Base-by-base conservation (phyloP, 345 rosid genomes). In the Turritis glabra region DNA sequence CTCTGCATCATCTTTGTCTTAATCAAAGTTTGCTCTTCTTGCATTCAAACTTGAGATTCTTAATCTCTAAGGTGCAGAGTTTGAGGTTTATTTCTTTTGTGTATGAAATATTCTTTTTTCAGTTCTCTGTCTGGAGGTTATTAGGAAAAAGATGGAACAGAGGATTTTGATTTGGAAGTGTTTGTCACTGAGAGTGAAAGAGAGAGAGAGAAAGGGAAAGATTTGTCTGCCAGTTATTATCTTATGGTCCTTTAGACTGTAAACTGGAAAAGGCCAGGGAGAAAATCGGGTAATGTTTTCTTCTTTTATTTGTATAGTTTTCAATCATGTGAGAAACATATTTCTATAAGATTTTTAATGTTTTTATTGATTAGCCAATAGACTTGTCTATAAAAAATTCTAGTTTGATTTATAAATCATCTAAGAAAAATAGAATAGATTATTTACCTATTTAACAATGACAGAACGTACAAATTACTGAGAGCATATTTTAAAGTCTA, bases 191-290 rank as follows among this genome's bases (percentile, higher is more conserved):
- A 71, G 67, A 47, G 44, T 56, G 57, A 73, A 54, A 62, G 70
- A 52, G 25, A 40, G 0, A 40, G 17, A 62, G 55, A 51, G 67
- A 57, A 3, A 30, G 66, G 4, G n/a, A 71, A 37, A 62, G 71
- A 71, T 71, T 65, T 77, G 80, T 70, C 76, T 77, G 76, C 53
- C 71, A 77, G 64, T 77, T 71, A 63, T 51, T 55, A 67, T 50
- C 62, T 61, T 41, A 27, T 69, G 40, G 75, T 71, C 23, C 18
- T 64, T 69, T 71, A 64, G 44, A 64, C 61, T 77, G 67, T 56
- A 57, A 54, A 57, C 55, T 5, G 29, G 48, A 77, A 77, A 70
- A 71, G 56, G 68, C 30, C 76, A 77, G 30, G 3, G 27, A 57
- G 29, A 71, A 64, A 65, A 15, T 56, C 46, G 1, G 62, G 51